Evolutionary conservation across 805 yeast genomes (phyloP).

Genomic region (Metschnikowia corniflorae): DNA sequence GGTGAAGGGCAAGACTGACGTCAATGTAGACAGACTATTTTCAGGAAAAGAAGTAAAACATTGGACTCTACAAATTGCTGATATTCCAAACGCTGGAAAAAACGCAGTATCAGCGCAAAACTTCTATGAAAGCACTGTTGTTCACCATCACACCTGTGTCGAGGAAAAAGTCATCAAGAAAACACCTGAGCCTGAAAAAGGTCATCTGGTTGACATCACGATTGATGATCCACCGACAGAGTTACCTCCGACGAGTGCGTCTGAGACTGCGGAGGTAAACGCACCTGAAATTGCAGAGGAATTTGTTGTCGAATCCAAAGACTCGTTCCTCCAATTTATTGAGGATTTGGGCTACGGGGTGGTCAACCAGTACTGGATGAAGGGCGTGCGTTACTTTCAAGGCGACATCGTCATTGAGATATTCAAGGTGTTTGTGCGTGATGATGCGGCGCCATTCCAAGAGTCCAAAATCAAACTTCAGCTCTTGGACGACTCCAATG

Average conservation of each 20-base stretch:
- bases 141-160: constrained; percentile 42
- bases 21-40: constrained; percentile 31
- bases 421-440: constrained; percentile 43
- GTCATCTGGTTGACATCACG: not conserved
- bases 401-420: constrained; percentile 60
- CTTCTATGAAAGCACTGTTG: constrained; percentile 57
- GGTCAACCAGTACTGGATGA: constrained; percentile 56
- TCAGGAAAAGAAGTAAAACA: constrained; percentile 24
- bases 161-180: not conserved
- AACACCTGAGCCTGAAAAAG: not conserved
- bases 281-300: constrained; percentile 1
- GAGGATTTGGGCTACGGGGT: constrained; percentile 69
- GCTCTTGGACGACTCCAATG: constrained; percentile 50
- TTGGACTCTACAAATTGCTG: constrained; percentile 66
- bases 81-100: constrained; percentile 75
- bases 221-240: not conserved
- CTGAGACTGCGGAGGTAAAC: constrained; percentile 1
- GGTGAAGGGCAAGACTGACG: constrained; percentile 17
- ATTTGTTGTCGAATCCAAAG: constrained; percentile 18
- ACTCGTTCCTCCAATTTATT: constrained; percentile 42
- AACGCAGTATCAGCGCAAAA: constrained; percentile 59
- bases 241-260: not conserved
- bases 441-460: constrained; percentile 23
- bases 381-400: constrained; percentile 60
- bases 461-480: constrained; percentile 30